Evolutionary conservation across 805 yeast species (phyloP).

Genomic region (Pichia rugopelliculosa): DNA sequence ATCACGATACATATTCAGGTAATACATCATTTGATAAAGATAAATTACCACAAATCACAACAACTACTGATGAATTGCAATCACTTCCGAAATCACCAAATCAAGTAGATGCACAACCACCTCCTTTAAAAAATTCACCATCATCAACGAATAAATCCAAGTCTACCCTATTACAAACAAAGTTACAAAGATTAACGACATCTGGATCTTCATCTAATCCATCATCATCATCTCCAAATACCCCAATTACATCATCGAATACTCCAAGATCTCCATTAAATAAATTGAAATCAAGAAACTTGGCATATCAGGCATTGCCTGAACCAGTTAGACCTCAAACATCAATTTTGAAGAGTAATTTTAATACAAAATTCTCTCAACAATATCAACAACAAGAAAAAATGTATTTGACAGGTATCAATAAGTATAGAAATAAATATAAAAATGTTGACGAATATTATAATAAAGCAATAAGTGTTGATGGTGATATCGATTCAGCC

Average conservation of each 20-base stretch:
- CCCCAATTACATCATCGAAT: neutral
- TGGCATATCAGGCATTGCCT: constrained; percentile 3
- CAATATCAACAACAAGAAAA: constrained; percentile 48
- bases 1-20: too few relatives aligned
- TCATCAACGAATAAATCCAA: neutral
- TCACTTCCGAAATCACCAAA: neutral
- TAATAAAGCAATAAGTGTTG: constrained; percentile 37
- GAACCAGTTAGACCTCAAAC: constrained; percentile 22
- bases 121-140: neutral
- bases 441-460: constrained; percentile 43
- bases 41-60: neutral
- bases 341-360: constrained; percentile 25
- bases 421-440: constrained; percentile 26
- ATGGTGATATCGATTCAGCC: constrained; percentile 28
- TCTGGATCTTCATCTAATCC: constrained; percentile 2
- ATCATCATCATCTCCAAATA: neutral
- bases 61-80: neutral
- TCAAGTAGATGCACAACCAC: neutral
- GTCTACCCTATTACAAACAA: neutral
- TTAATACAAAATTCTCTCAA: constrained; percentile 28
- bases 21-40: neutral
- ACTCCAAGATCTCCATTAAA: constrained; percentile 9
- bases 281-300: constrained; percentile 3
- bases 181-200: neutral
- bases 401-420: constrained; percentile 41